Evolutionary conservation across 2,329 filamentous ascomycete genomes (phyloP).

Genomic region (Fusarium zealandicum): DNA sequence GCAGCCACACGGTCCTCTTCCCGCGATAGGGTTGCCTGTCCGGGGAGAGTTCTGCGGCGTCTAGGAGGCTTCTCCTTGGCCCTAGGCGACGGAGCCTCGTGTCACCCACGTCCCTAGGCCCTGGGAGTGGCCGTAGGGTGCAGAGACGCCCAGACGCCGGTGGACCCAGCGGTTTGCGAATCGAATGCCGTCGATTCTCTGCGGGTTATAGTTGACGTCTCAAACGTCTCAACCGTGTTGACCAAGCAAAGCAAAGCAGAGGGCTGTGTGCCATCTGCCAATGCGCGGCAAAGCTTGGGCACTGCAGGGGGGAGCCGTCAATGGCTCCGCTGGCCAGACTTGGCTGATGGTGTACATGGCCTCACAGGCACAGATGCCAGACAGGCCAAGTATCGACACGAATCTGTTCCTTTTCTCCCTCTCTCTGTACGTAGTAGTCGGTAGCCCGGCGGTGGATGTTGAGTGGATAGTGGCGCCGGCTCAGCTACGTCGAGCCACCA

Average conservation of each 20-base stretch:
- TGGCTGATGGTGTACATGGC: not conserved
- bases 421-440: slow-evolving; percentile 14
- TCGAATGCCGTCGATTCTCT: slow-evolving; percentile 17
- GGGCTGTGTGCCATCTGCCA: not conserved
- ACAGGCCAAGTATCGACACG: slow-evolving; percentile 14
- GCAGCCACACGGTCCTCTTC: slow-evolving; percentile 21
- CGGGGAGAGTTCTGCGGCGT: slow-evolving; percentile 28
- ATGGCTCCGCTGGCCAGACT: no score
- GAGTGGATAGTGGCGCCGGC: slow-evolving; percentile 25
- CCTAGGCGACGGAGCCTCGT: not conserved
- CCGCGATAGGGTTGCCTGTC: slow-evolving; percentile 22
- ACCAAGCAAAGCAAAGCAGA: slow-evolving; percentile 4
- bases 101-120: not conserved
- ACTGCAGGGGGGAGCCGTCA: not conserved
- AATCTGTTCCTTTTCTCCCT: no score
- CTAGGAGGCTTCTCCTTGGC: slow-evolving; percentile 24
- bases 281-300: no score
- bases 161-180: slow-evolving; percentile 27
- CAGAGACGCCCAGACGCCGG: slow-evolving; percentile 18
- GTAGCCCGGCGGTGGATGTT: slow-evolving; percentile 10
- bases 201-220: slow-evolving; percentile 1
- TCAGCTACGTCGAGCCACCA: slow-evolving; percentile 41
- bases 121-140: not conserved
- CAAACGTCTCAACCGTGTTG: slow-evolving; percentile 10
- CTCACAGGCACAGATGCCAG: slow-evolving; percentile 7